Base-by-base conservation (phyloP, 345 rosid species). In the Carallia brachiata region DNA sequence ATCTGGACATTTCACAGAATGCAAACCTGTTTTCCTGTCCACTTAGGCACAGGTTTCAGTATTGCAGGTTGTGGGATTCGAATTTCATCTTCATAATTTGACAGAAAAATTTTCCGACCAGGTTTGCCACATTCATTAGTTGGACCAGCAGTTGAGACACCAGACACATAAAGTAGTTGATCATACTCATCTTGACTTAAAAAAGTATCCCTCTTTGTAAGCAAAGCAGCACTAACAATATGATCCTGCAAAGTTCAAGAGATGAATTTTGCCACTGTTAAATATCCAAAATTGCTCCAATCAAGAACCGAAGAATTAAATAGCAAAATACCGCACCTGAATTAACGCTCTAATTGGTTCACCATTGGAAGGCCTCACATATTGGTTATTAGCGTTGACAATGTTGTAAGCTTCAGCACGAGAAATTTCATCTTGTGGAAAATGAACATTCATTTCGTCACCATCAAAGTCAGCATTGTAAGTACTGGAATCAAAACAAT, bases 401-500 rank as follows among this genome's bases (percentile, higher is more conserved):
- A 95, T 89, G 84, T 95, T 92, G 84, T 92, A 95, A 18, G 86
- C 99, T 85, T 95, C 99, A 56, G 99, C 90, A 62, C 99, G 97
- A 77, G 97, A 92, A 73, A 95, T 84, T 77, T 95, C 97, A 86
- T 95, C 99, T 95, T 95, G 99, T 59, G 99, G 97, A 63, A 95
- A 95, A 85, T 95, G 99, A 73, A 95, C 99, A 84, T 95, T 95
- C 95, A 95, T 95, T 84, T 95, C 99, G 85, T 95, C 99, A 65
- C 99, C 99, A 75, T 95, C 99, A 87, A 95, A 95, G 80, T 95
- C 99, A 70, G 99, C 99, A 81, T 95, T 95, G 82, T 95, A 95
- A 34, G 99, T 95, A 74, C 99, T 95, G 90, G 66, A 70, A 78
- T 44, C 48, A 77, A 65, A 77, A 70, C 40, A 77, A 54, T 4